phyloP scores from a whole-genome alignment of 352 stramenopile species.

The Phytophthora brassicae region DNA sequence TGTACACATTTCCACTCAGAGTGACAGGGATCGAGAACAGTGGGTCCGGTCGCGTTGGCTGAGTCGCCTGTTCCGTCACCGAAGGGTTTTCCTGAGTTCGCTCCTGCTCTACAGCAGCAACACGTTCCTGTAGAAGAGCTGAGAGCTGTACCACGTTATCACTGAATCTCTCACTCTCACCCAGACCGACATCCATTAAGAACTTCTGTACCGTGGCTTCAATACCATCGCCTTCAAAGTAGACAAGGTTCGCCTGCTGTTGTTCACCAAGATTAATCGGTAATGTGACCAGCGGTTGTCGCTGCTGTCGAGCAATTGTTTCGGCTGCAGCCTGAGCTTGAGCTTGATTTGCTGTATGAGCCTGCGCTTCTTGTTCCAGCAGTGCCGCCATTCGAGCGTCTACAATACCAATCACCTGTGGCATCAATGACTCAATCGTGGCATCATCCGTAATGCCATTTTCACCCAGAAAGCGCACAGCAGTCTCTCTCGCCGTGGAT shows the following conservation, averaged over 20 bases:
- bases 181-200: conserved; percentile 49
- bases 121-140: conserved; percentile 36
- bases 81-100: conserved; percentile 9
- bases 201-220: conserved; percentile 72
- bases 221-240: conserved; percentile 75
- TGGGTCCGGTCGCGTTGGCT: conserved; percentile 30
- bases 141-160: conserved; percentile 48
- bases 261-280: conserved; percentile 57
- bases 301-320: conserved; percentile 16
- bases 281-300: conserved; percentile 47
- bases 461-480: conserved; percentile 55
- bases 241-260: conserved; percentile 48
- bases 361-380: conserved; percentile 39
- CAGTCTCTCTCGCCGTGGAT: conserved; percentile 57
- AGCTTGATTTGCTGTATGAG: neutral
- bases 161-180: conserved; percentile 40
- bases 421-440: conserved; percentile 41
- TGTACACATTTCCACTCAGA: conserved; percentile 50
- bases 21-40: conserved; percentile 65
- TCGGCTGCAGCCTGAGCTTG: conserved; percentile 6
- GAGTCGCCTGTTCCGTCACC: conserved; percentile 3
- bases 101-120: conserved; percentile 27
- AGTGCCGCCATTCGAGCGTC: conserved; percentile 52
- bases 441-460: conserved; percentile 54
- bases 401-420: conserved; percentile 62